Conservation (phyloP, 352 stramenopile genomes). For the Aphanomyces invadans region DNA sequence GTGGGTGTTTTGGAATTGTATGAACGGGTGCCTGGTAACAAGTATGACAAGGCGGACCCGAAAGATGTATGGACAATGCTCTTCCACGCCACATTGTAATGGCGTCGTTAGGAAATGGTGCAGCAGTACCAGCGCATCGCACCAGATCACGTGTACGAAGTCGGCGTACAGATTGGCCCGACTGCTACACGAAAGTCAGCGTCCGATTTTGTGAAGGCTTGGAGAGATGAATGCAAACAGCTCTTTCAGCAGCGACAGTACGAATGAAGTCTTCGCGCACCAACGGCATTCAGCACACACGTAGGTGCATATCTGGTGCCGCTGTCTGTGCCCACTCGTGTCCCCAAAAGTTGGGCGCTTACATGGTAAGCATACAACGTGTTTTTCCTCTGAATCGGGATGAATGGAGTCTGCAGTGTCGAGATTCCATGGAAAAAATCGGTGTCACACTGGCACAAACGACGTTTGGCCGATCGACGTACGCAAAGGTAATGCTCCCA, state of each 20-base stretch:
- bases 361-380: too few species aligned
- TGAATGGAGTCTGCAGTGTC: constrained; percentile 50
- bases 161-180: constrained; percentile 65
- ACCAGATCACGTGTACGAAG: constrained; percentile 64
- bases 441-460: constrained; percentile 53
- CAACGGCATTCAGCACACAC: background rate
- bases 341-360: constrained; percentile 52
- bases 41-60: constrained; percentile 70
- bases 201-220: constrained; percentile 46
- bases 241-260: constrained; percentile 49
- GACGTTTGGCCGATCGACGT: constrained; percentile 49
- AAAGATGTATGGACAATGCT: too few species aligned
- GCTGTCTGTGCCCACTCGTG: constrained; percentile 52
- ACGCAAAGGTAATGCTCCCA: constrained; percentile 51
- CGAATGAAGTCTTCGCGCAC: constrained; percentile 5
- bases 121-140: constrained; percentile 81
- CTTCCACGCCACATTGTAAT: too few species aligned
- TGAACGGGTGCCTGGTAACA: constrained; percentile 72
- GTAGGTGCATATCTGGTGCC: constrained; percentile 45
- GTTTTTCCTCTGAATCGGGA: too few species aligned
- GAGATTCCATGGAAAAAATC: constrained; percentile 51
- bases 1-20: constrained; percentile 54
- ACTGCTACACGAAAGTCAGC: constrained; percentile 38
- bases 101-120: constrained; percentile 66
- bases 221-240: constrained; percentile 41